phyloP scores from a whole-genome alignment of 345 rosid genomes.

The Xanthoceras sorbifolium region DNA sequence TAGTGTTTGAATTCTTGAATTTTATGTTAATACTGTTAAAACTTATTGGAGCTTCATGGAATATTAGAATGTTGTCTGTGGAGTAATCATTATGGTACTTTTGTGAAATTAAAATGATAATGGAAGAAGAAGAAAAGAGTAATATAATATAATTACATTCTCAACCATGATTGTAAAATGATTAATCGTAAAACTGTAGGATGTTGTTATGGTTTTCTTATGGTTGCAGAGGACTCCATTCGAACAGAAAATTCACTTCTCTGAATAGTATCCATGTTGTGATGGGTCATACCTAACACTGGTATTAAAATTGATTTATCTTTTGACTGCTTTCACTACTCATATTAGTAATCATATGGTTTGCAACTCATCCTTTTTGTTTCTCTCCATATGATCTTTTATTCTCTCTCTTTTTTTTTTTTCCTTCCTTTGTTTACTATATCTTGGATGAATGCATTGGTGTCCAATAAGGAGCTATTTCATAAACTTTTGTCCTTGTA shows the following conservation, averaged over 20 bases:
- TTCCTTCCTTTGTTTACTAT: neutral
- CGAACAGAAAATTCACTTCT: neutral
- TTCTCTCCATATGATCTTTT: neutral
- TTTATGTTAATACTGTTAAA: neutral
- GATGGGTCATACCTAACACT: neutral
- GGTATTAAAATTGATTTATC: neutral
- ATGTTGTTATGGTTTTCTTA: neutral
- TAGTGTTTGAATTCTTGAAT: neutral
- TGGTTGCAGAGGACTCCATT: neutral
- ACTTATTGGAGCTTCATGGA: neutral
- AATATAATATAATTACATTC: too few relatives aligned
- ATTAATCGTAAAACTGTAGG: too few relatives aligned
- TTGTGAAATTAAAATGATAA: neutral
- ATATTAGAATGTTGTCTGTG: neutral
- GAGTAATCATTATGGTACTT: neutral
- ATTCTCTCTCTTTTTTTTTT: neutral
- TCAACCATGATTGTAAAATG: too few relatives aligned
- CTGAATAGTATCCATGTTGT: neutral
- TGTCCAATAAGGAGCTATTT: neutral
- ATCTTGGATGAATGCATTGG: neutral
- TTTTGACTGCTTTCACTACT: neutral
- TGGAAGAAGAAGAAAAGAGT: too few relatives aligned
- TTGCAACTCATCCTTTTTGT: neutral
- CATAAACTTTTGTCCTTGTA: conserved; percentile 6
- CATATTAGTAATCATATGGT: neutral